Percentiles rank a stretch among this genome's conserved stretches.
Conservation (phyloP, 2,329 filamentous ascomycete genomes). For the Scytalidium lignicola region DNA sequence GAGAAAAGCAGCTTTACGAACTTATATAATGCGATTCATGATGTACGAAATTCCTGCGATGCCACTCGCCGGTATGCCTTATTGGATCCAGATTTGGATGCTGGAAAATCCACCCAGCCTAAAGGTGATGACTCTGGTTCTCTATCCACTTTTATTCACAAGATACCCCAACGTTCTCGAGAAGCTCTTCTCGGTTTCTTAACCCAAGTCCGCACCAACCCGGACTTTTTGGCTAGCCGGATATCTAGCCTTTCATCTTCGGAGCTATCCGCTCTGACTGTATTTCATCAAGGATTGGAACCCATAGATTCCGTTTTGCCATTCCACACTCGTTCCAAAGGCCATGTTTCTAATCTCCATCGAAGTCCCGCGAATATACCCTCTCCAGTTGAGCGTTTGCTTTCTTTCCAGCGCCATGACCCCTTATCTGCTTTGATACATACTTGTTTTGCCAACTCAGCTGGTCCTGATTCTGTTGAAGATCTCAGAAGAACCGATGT, state of each 20-base stretch:
- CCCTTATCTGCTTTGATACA: slow-evolving; percentile 80
- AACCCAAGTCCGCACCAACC: slow-evolving; percentile 76
- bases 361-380: slow-evolving; percentile 41
- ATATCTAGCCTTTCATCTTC: slow-evolving; percentile 69
- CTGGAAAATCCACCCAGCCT: slow-evolving; percentile 28
- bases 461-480: slow-evolving; percentile 75
- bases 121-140: slow-evolving; percentile 36
- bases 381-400: slow-evolving; percentile 72
- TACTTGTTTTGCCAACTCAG: slow-evolving; percentile 83
- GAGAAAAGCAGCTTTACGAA: slow-evolving; percentile 73
- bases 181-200: slow-evolving; percentile 76
- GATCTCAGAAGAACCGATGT: slow-evolving; percentile 74
- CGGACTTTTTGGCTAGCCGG: slow-evolving; percentile 80
- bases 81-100: slow-evolving; percentile 67
- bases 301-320: slow-evolving; percentile 78
- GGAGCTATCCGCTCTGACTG: slow-evolving; percentile 73
- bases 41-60: slow-evolving; percentile 73
- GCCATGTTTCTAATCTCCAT: slow-evolving; percentile 40
- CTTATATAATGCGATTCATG: slow-evolving; percentile 72
- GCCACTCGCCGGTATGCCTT: slow-evolving; percentile 66
- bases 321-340: slow-evolving; percentile 49
- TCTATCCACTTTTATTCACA: slow-evolving; percentile 57
- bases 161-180: slow-evolving; percentile 70
- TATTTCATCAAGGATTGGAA: slow-evolving; percentile 73
- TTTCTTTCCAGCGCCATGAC: slow-evolving; percentile 86